A percentile compares a stretch with the other conserved stretches of the same genome.
Conservation (phyloP, 192 early-diverging fungal species). For the Gamsiella multidivaricata region DNA sequence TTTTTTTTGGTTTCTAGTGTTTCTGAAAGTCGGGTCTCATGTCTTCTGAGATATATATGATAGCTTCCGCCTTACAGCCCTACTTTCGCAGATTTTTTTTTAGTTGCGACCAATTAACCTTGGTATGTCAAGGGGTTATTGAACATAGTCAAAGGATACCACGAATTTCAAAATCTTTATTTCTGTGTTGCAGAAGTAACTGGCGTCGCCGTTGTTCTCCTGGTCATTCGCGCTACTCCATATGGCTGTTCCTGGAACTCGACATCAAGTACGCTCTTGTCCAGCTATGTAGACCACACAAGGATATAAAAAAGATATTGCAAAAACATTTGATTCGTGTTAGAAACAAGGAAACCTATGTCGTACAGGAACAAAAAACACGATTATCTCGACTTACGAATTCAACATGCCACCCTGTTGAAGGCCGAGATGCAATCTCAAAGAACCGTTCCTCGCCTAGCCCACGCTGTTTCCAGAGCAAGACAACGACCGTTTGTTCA, state of each 20-base stretch:
- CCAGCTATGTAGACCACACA: neutral
- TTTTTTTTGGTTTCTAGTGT: neutral
- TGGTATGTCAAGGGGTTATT: too few species aligned
- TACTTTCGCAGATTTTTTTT: neutral
- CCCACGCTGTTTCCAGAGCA: conserved; percentile 48
- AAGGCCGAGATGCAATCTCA: conserved; percentile 18
- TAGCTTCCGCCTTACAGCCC: neutral
- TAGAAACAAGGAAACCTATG: too few species aligned
- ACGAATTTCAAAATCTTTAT: too few species aligned
- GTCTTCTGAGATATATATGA: too few species aligned
- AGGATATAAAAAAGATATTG: neutral
- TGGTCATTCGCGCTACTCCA: conserved; percentile 23
- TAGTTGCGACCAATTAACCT: too few species aligned
- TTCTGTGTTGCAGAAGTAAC: neutral
- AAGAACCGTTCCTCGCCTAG: conserved; percentile 51
- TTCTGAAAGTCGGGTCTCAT: too few species aligned
- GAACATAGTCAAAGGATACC: too few species aligned
- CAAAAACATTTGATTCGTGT: neutral
- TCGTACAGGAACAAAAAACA: too few species aligned
- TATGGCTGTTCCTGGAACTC: conserved; percentile 46
- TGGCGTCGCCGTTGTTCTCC: neutral
- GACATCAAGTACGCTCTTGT: conserved; percentile 17
- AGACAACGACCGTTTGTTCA: conserved; percentile 18
- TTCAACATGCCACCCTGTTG: conserved; percentile 30
- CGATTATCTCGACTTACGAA: conserved; percentile 31